phyloP scores from a whole-genome alignment of 2,329 filamentous ascomycete species.

The Penicillium oxalicum region DNA sequence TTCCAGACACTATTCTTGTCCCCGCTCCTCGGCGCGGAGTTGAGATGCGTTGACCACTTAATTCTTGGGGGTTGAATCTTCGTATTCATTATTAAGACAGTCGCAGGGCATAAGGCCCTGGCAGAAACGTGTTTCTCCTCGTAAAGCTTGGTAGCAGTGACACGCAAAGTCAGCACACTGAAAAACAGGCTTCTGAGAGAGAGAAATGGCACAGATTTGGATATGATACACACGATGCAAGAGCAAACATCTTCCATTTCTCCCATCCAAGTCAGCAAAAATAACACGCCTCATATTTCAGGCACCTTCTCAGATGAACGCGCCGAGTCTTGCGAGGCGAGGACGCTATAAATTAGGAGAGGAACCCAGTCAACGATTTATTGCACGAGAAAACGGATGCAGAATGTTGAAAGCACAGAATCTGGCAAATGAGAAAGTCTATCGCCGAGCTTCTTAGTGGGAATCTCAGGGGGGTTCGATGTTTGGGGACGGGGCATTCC shows the following conservation, averaged over 20 bases:
- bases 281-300: constrained; percentile 4
- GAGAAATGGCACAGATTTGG: background rate
- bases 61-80: constrained; percentile 2
- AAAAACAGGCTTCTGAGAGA: constrained; percentile 2
- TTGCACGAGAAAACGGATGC: constrained; percentile 14
- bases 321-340: background rate
- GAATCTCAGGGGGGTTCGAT: background rate
- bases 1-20: no score
- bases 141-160: background rate
- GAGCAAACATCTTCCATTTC: constrained; percentile 16
- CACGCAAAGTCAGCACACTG: background rate
- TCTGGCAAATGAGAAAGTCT: constrained; percentile 13
- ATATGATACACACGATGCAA: constrained; percentile 23
- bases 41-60: no score
- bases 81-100: constrained; percentile 20
- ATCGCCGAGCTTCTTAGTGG: constrained; percentile 9
- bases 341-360: constrained; percentile 11
- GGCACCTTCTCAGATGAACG: no score
- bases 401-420: constrained; percentile 15
- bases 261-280: constrained; percentile 10
- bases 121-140: constrained; percentile 8
- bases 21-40: no score
- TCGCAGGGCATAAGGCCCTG: constrained; percentile 6
- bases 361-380: constrained; percentile 5
- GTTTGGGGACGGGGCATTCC: constrained; percentile 2